Percentiles rank a stretch among this genome's conserved stretches.
Evolutionary conservation across 2,329 filamentous ascomycete genomes (phyloP).

Genomic region (Fusarium mundagurra): DNA sequence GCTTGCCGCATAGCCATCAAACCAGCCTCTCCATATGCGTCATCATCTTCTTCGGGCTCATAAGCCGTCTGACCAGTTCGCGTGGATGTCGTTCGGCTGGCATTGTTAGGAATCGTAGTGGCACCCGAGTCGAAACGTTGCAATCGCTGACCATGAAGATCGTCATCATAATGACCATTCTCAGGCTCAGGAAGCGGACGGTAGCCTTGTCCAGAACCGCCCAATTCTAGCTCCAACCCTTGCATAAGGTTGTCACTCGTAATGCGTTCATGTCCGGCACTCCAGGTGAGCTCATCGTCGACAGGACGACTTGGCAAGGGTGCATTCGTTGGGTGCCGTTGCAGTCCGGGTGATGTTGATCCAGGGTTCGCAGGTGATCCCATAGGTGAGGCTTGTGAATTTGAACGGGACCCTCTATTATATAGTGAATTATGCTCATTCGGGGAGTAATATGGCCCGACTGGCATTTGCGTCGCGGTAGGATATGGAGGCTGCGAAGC

Average conservation of each 20-base stretch:
- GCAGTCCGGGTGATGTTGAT: constrained; percentile 55
- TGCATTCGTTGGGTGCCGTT: constrained; percentile 68
- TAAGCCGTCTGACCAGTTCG: constrained; percentile 32
- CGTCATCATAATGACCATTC: constrained; percentile 60
- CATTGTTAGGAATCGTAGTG: constrained; percentile 52
- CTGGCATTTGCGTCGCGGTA: constrained; percentile 61
- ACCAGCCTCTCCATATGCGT: constrained; percentile 87
- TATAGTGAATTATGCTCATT: constrained; percentile 59
- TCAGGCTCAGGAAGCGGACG: constrained; percentile 52
- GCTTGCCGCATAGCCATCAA: constrained; percentile 85
- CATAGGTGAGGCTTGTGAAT: constrained; percentile 60
- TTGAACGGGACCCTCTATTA: constrained; percentile 57
- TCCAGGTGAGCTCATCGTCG: constrained; percentile 55
- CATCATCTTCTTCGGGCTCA: constrained; percentile 70
- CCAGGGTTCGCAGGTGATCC: constrained; percentile 56
- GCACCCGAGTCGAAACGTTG: constrained; percentile 62
- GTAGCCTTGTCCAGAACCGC: constrained; percentile 47
- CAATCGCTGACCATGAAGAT: constrained; percentile 53
- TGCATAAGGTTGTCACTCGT: constrained; percentile 65
- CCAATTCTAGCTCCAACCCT: constrained; percentile 66
- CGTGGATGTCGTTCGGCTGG: constrained; percentile 35
- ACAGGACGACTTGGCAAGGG: constrained; percentile 66
- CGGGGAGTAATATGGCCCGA: constrained; percentile 60
- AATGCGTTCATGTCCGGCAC: constrained; percentile 53
- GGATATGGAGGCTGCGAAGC: constrained; percentile 62